Conservation (phyloP, 2,329 filamentous ascomycete genomes). For the Monosporascus sp. region DNA sequence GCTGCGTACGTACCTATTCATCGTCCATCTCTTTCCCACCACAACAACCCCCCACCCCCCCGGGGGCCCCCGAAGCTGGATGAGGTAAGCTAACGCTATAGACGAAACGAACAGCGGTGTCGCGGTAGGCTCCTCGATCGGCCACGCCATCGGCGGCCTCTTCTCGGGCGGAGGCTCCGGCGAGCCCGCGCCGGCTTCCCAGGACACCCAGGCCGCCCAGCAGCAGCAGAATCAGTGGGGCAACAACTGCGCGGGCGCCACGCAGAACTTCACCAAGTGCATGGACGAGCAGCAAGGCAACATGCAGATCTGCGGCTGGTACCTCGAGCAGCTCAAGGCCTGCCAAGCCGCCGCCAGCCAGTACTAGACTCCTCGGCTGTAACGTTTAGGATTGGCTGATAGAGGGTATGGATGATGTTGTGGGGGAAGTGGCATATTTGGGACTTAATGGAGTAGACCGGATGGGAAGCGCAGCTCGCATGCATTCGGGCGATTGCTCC, state of each 20-base stretch:
- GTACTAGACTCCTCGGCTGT: slow-evolving; percentile 45
- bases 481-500: background rate
- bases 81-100: slow-evolving; percentile 16
- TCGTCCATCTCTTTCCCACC: background rate
- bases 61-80: background rate
- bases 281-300: slow-evolving; percentile 93
- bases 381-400: no score
- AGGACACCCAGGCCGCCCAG: slow-evolving; percentile 46
- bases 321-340: slow-evolving; percentile 92
- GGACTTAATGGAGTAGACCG: background rate
- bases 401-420: no score
- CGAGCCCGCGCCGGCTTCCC: slow-evolving; percentile 44
- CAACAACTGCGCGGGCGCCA: slow-evolving; percentile 72
- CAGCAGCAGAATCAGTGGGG: slow-evolving; percentile 47
- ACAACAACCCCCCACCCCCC: slow-evolving; percentile 1
- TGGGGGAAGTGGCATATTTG: background rate
- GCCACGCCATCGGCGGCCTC: slow-evolving; percentile 86
- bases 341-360: slow-evolving; percentile 73
- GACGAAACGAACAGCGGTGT: slow-evolving; percentile 64
- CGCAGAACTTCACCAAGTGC: slow-evolving; percentile 86
- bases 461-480: background rate
- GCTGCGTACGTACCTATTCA: slow-evolving; percentile 76
- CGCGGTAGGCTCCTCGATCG: slow-evolving; percentile 90
- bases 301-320: slow-evolving; percentile 96
- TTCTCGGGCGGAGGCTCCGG: slow-evolving; percentile 71